phyloP scores from a whole-genome alignment of 2,329 filamentous ascomycete species.

The Allantophomopsis cytisporea region DNA sequence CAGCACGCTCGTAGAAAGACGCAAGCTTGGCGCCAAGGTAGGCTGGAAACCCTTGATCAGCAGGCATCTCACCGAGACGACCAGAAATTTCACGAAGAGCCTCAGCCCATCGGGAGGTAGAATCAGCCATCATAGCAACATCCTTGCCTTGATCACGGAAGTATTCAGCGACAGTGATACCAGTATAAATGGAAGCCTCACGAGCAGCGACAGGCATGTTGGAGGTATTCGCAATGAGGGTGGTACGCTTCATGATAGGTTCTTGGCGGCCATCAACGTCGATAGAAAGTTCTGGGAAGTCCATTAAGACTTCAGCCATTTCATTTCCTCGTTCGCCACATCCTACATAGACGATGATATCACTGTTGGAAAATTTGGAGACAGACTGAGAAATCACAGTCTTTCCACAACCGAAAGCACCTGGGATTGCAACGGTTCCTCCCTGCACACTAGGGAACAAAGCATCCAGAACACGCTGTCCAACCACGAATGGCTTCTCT shows the following conservation, averaged over 20 bases:
- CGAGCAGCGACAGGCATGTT: constrained; percentile 99
- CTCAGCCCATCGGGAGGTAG: constrained; percentile 95
- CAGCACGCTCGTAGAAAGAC: constrained; percentile 98
- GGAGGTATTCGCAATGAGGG: constrained; percentile 95
- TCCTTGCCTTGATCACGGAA: constrained; percentile 95
- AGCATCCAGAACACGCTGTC: constrained; percentile 90
- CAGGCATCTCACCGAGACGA: constrained; percentile 98
- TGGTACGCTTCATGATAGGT: constrained; percentile 99
- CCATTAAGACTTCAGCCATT: constrained; percentile 99
- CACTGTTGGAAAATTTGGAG: constrained; percentile 99
- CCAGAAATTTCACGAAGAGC: constrained; percentile 97
- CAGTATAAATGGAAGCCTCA: constrained; percentile 98
- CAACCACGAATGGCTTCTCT: constrained; percentile 85
- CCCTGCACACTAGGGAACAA: constrained; percentile 95
- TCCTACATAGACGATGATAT: constrained; percentile 96
- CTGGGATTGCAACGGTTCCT: constrained; percentile 94
- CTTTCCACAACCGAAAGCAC: constrained; percentile 97
- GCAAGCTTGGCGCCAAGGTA: constrained; percentile 95
- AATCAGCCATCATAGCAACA: constrained; percentile 99
- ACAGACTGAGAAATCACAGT: constrained; percentile 98
- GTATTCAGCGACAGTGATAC: constrained; percentile 88
- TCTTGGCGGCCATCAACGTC: constrained; percentile 89
- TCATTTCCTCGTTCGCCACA: constrained; percentile 90
- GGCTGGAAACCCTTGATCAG: constrained; percentile 97
- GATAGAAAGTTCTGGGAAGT: constrained; percentile 96